phyloP scores from a whole-genome alignment of 2,329 filamentous ascomycete genomes.

The Fusarium nodosum region DNA sequence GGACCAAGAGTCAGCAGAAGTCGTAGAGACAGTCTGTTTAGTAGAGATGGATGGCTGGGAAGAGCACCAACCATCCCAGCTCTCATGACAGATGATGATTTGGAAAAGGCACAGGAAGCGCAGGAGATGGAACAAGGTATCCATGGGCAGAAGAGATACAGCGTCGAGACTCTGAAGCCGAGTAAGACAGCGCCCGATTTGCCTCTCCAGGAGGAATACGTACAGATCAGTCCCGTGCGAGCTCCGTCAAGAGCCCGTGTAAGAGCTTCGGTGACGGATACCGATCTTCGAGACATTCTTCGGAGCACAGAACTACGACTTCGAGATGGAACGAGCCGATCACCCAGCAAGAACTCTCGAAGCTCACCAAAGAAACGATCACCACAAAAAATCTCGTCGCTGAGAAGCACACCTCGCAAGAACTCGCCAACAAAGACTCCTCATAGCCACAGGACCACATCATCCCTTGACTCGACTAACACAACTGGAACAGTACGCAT shows the following conservation, averaged over 20 bases:
- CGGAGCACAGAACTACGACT: conserved; percentile 67
- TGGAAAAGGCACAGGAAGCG: conserved; percentile 41
- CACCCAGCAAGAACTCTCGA: conserved; percentile 52
- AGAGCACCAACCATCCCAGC: conserved; percentile 56
- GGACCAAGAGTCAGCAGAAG: conserved; percentile 59
- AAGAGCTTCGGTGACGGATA: conserved; percentile 56
- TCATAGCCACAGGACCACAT: conserved; percentile 47
- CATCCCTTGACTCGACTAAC: conserved; percentile 42
- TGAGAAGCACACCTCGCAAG: conserved; percentile 48
- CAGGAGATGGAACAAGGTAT: conserved; percentile 33
- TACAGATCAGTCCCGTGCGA: conserved; percentile 27
- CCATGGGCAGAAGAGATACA: conserved; percentile 39
- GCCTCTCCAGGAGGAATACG: conserved; percentile 28
- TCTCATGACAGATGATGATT: conserved; percentile 45
- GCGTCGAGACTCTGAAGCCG: conserved; percentile 28
- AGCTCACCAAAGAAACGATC: conserved; percentile 37
- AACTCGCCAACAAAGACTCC: conserved; percentile 50
- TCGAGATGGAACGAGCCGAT: conserved; percentile 55
- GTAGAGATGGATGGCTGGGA: conserved; percentile 54
- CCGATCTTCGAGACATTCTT: conserved; percentile 65
- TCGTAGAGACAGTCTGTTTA: conserved; percentile 49
- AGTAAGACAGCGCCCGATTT: conserved; percentile 45
- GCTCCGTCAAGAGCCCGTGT: conserved; percentile 39
- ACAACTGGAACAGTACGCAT: conserved; percentile 45
- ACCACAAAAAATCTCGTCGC: conserved; percentile 35